Base-by-base conservation (phyloP, 2,329 filamentous ascomycete species). In the Botrytis medusae region DNA sequence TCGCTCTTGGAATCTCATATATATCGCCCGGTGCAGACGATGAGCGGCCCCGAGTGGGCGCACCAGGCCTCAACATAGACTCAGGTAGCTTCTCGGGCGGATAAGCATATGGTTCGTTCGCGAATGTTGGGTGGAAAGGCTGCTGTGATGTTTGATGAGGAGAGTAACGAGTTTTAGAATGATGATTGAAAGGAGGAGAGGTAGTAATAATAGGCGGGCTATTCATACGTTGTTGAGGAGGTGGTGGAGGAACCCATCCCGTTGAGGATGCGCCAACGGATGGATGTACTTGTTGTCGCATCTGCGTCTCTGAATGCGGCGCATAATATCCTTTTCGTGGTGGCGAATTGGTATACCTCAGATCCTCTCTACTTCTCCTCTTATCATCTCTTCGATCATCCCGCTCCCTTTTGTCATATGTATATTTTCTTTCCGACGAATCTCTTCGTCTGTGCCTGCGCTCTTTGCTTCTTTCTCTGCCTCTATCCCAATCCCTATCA, bases 61-160 rank as follows among this genome's bases (percentile, higher is more conserved):
- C 34, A 62, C 59, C 69, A 29, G 54, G 67, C 32, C 22, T 60
- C 10, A 69, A 34, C 54, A 72, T 54, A 2, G 71, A 72, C 57
- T 68, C 62, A 12, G 71, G 71, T 44, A 72, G 25, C 42, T 72
- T 72, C 46, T 72, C 71, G 22, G 63, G 63, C 25, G 71, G 71
- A 25, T 72, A 72, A n/a, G 42, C 37, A 51, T 61, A 72, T 22
- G 71, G 71, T 42, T 72, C 71, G 12, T 72, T 72, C 14, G 62
- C 51, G 9, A 72, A 72, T 16, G 71, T n/a, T 48, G 71, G 51
- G 25, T 72, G 71, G 10, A 42, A 18, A 34, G 44, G 57, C 8
- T 40, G 40, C 10, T 22, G 42, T 48, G 71, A 29, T 18, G 59
- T 18, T 64, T 32, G 32, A n/a, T 63, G 12, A 37, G 51, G 29